A percentile compares a stretch with the other conserved stretches of the same genome.
phyloP scores from a whole-genome alignment of 192 early-diverging fungal genomes.

The Linnemannia schmuckeri region DNA sequence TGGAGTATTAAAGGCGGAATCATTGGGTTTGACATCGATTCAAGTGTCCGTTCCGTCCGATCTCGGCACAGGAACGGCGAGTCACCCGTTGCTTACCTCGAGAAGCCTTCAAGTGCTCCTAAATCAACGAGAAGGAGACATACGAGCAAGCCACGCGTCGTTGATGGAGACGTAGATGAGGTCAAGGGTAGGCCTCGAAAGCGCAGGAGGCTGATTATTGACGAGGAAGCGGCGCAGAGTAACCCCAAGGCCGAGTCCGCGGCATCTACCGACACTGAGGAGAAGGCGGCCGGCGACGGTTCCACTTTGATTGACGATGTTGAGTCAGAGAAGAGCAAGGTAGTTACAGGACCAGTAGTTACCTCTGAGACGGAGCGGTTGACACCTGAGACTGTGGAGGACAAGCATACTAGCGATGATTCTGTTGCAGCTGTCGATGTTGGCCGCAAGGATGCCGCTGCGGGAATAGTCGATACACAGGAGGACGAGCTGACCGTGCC shows the following conservation, averaged over 20 bases:
- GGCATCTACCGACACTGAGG: neutral
- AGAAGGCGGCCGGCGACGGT: neutral
- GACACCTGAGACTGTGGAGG: neutral
- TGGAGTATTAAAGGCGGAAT: slow-evolving; percentile 21
- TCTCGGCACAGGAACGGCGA: slow-evolving; percentile 13
- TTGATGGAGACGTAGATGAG: neutral
- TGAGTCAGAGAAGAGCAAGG: neutral
- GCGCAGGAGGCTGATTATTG: neutral
- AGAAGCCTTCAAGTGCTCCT: too few relatives aligned
- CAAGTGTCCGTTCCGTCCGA: slow-evolving; percentile 9
- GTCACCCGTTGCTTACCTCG: neutral
- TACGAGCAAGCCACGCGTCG: neutral
- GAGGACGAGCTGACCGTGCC: neutral
- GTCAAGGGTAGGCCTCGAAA: neutral
- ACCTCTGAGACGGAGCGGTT: neutral
- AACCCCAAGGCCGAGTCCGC: neutral
- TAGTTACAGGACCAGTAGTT: neutral
- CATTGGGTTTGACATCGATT: slow-evolving; percentile 2
- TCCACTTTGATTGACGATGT: neutral
- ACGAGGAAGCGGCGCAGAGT: neutral
- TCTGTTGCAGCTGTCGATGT: neutral
- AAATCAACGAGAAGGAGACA: neutral
- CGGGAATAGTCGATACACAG: neutral
- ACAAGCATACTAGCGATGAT: neutral
- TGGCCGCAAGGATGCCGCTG: neutral